These are phyloP conservation scores for Penicillium goetzii DNA, from an alignment of 495 filamentous ascomycete species.

Conservation along the genomic window DNA sequence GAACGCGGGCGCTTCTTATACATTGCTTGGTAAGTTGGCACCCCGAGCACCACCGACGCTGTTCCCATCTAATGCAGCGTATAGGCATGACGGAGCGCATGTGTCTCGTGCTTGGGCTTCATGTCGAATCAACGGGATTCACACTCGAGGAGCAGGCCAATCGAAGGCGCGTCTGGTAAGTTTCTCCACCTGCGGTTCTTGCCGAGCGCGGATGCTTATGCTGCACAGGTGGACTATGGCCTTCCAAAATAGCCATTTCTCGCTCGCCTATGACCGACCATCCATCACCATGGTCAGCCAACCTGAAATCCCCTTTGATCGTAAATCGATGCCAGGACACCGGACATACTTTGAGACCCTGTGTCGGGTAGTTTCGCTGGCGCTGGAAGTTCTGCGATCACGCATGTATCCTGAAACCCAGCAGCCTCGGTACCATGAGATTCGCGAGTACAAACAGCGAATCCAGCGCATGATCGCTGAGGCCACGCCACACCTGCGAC, in stretches of 20 bases:
- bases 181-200: neutral
- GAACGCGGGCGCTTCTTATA: conserved; percentile 66
- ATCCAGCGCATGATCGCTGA: conserved; percentile 55
- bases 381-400: conserved; percentile 58
- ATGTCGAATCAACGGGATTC: conserved; percentile 54
- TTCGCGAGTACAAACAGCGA: conserved; percentile 54
- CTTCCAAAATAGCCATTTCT: conserved; percentile 65
- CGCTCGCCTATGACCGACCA: conserved; percentile 62
- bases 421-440: conserved; percentile 47
- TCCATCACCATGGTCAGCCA: conserved; percentile 58
- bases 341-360: conserved; percentile 59
- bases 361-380: conserved; percentile 55
- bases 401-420: conserved; percentile 48
- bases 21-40: conserved; percentile 52
- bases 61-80: neutral
- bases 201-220: conserved; percentile 14
- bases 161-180: conserved; percentile 50
- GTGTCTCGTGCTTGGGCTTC: conserved; percentile 62
- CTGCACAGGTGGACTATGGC: conserved; percentile 57
- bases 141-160: conserved; percentile 39
- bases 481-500: conserved; percentile 56
- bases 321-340: conserved; percentile 52
- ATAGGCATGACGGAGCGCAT: conserved; percentile 62
- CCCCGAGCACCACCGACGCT: neutral
- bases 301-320: conserved; percentile 53